A percentile compares a stretch with the other conserved stretches of the same genome.
These are phyloP conservation scores for Prunus mira DNA, from an alignment of 306 rosid genomes.

Conservation along the genomic window DNA sequence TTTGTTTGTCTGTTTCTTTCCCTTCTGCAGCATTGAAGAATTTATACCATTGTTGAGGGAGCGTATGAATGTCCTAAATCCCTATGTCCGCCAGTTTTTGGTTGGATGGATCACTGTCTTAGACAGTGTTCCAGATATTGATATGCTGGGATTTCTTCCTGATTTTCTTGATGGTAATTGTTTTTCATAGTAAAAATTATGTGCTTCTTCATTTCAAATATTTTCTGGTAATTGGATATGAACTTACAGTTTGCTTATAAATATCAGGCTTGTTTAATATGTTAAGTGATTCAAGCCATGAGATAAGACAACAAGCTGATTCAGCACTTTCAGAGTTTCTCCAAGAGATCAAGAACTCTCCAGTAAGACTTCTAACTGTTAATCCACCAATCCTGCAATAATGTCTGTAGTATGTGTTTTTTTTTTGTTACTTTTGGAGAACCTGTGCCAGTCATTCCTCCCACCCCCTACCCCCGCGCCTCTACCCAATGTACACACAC, in stretches of 20 bases:
- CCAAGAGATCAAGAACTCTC: constrained; percentile 97
- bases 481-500: no score
- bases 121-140: constrained; percentile 97
- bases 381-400: not conserved
- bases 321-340: constrained; percentile 99
- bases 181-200: not conserved
- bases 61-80: constrained; percentile 98
- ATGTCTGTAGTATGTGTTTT: constrained; percentile 3
- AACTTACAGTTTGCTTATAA: constrained; percentile 23
- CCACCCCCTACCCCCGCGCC: no score
- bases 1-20: constrained; percentile 20
- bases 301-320: constrained; percentile 98
- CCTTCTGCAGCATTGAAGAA: constrained; percentile 80
- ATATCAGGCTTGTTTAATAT: constrained; percentile 92
- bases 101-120: constrained; percentile 99
- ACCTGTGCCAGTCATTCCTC: constrained; percentile 10
- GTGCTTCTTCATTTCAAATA: constrained; percentile 5
- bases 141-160: constrained; percentile 98
- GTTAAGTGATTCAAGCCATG: constrained; percentile 97
- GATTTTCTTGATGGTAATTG: constrained; percentile 83
- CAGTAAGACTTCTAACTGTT: constrained; percentile 65
- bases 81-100: constrained; percentile 97
- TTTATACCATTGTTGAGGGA: constrained; percentile 97
- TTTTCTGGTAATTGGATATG: constrained; percentile 14
- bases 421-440: not conserved